Conservation (phyloP, 2,329 filamentous ascomycete genomes). For the Teratosphaeria nubilosa region DNA sequence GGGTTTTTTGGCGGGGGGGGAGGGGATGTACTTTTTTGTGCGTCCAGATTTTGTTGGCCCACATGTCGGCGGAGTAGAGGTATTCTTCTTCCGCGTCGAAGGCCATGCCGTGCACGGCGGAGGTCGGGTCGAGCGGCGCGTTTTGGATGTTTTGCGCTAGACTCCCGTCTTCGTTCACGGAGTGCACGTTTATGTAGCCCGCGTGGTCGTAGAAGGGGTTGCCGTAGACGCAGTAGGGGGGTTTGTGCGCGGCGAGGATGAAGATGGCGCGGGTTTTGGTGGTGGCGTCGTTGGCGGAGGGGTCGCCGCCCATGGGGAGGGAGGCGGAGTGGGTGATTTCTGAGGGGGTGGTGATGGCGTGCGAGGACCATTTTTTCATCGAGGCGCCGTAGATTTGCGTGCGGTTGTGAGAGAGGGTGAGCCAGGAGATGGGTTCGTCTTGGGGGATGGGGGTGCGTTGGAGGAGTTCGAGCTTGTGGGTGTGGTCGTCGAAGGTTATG, state of each 20-base stretch:
- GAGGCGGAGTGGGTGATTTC: conserved; percentile 67
- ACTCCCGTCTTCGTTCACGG: conserved; percentile 46
- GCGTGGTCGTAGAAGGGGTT: conserved; percentile 86
- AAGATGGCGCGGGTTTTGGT: conserved; percentile 87
- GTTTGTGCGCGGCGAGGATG: conserved; percentile 65
- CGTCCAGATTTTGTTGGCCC: conserved; percentile 73
- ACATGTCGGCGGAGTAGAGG: conserved; percentile 70
- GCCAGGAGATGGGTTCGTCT: conserved; percentile 87
- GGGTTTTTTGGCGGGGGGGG: no score
- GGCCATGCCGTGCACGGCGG: conserved; percentile 73
- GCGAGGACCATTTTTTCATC: conserved; percentile 90
- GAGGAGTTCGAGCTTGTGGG: conserved; percentile 60
- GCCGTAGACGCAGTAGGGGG: conserved; percentile 75
- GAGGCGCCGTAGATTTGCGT: conserved; percentile 82
- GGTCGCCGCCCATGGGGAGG: conserved; percentile 64
- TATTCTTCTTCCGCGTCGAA: conserved; percentile 65
- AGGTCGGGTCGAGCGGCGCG: conserved; percentile 58
- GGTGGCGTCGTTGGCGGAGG: conserved; percentile 54
- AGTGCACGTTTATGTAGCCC: conserved; percentile 69
- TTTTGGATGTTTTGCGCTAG: conserved; percentile 59
- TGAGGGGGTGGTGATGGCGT: conserved; percentile 62
- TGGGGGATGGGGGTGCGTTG: conserved; percentile 72
- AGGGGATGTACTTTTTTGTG: conserved; percentile 51
- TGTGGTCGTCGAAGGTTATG: conserved; percentile 76
- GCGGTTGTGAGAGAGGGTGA: conserved; percentile 75